Evolutionary conservation across 257 asterid genomes (phyloP), one percentile per base, ranked within the genome.

Genomic region (Asclepias syriaca): DNA sequence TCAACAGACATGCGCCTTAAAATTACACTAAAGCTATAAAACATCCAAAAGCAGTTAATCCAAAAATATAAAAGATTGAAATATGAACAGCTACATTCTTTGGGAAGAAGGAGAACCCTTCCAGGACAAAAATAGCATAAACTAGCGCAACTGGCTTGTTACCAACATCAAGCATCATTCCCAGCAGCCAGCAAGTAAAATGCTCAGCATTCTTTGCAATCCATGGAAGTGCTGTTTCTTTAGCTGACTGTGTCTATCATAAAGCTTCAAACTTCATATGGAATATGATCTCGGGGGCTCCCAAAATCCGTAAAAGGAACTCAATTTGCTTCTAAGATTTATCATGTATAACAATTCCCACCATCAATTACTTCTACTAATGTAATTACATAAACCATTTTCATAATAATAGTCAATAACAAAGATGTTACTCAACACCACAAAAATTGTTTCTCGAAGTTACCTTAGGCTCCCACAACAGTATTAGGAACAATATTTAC

Each of bases 271-370:
- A 29, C 43, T 60, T 1, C 66, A 32, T 5, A 18, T 21, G 40
- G 40, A 27, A 58, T 58, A 11, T 15, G 50, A 21, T 24, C 15
- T 43, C n/a, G n/a, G 8, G 27, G 21, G 61, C 29, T 29, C 29
- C 27, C 21, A 59, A 58, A 24, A 12, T 27, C 40, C 37, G 16
- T 34, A n/a, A 4, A 5, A 32, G 51, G 37, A 69, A 32, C 50
- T 53, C 64, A 32, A 69, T 53, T 24, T 16, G 48, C 50, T 50
- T 69, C 73, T 32, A 53, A 51, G 73, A 13, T 69, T 69, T 53
- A 50, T 32, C 63, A 69, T 16, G 34, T 8, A 39, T 56, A 21
- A 55, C 37, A 34, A 58, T 18, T 18, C 59, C 45, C 51, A 55
- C 0, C 16, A 40, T 55, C 19, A 54, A 69, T 37, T 70, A 21